phyloP scores from a whole-genome alignment of 176 grass and related monocot species.

The Chloris gayana region DNA sequence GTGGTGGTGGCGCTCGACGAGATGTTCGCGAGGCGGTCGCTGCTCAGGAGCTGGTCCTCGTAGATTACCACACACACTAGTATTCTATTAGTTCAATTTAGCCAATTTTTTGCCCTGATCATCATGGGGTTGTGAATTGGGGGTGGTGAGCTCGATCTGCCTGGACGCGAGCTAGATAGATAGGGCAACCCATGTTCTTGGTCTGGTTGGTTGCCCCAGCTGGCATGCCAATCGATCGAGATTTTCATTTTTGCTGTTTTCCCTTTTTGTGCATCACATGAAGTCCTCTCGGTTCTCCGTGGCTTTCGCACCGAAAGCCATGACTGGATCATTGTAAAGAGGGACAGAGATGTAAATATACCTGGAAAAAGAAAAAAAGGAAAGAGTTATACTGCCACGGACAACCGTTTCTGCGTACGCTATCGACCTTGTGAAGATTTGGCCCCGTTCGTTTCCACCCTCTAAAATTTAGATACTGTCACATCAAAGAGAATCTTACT shows the following conservation, averaged over 20 bases:
- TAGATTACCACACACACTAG: conserved; percentile 13
- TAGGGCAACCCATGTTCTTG: conserved; percentile 37
- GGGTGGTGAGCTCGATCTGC: not conserved
- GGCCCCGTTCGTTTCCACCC: too few species aligned
- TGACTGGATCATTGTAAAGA: conserved; percentile 29
- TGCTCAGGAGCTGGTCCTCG: conserved; percentile 65
- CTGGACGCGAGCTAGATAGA: not conserved
- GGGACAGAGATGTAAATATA: conserved; percentile 6
- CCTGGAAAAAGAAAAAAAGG: not conserved
- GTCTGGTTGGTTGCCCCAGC: conserved; percentile 23
- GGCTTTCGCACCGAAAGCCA: conserved; percentile 16
- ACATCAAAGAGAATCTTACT: too few species aligned
- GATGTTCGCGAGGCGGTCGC: conserved; percentile 64
- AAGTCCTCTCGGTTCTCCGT: conserved; percentile 29
- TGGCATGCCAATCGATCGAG: conserved; percentile 1
- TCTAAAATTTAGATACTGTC: too few species aligned
- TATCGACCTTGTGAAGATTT: not conserved
- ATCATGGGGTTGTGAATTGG: conserved; percentile 27
- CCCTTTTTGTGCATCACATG: conserved; percentile 8
- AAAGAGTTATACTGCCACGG: not conserved
- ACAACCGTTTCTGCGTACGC: not conserved
- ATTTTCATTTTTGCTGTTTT: not conserved
- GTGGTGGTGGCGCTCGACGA: conserved; percentile 82
- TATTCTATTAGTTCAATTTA: conserved; percentile 12
- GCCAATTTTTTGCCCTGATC: conserved; percentile 43